A percentile compares a stretch with the other conserved stretches of the same genome.
phyloP scores from a whole-genome alignment of 1,139 yeast species.

The Debaryomycetaceae sp. region DNA sequence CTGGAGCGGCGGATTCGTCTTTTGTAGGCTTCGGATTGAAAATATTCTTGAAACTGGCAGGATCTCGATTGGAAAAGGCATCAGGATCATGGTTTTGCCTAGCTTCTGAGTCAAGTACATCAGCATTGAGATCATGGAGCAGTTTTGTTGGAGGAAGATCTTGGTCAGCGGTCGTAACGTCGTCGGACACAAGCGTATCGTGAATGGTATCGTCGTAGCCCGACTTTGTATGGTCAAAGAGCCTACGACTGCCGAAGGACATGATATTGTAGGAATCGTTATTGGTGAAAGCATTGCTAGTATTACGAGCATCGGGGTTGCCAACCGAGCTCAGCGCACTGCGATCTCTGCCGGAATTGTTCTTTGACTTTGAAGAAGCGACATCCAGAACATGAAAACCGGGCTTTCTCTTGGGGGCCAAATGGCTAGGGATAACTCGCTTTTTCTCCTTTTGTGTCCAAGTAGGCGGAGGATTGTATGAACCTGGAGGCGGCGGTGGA shows the following conservation, averaged over 20 bases:
- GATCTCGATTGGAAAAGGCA: conserved; percentile 34
- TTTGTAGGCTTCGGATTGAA: conserved; percentile 20
- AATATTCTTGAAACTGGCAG: conserved; percentile 33
- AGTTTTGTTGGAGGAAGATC: conserved; percentile 55
- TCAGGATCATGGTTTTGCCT: conserved; percentile 23
- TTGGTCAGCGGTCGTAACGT: conserved; percentile 15
- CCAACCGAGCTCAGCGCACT: not conserved
- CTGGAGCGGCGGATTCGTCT: conserved; percentile 2
- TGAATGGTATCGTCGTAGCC: conserved; percentile 21
- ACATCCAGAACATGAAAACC: conserved; percentile 27
- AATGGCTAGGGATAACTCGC: conserved; percentile 48
- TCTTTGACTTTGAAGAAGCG: conserved; percentile 12
- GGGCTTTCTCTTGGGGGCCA: conserved; percentile 32
- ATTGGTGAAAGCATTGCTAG: not conserved
- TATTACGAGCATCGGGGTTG: not conserved
- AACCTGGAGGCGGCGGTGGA: not conserved
- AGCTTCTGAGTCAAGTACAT: conserved; percentile 22
- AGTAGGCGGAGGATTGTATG: conserved; percentile 15
- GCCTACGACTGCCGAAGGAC: conserved; percentile 26
- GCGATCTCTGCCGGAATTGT: conserved; percentile 2
- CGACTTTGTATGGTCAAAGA: conserved; percentile 6
- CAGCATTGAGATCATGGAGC: conserved; percentile 45
- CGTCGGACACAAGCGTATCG: conserved; percentile 21
- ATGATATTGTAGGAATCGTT: conserved; percentile 24
- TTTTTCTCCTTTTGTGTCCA: conserved; percentile 50